These are phyloP conservation scores for Chytriomyces sp. DNA, from an alignment of 192 early-diverging fungal species.

Conservation along the genomic window DNA sequence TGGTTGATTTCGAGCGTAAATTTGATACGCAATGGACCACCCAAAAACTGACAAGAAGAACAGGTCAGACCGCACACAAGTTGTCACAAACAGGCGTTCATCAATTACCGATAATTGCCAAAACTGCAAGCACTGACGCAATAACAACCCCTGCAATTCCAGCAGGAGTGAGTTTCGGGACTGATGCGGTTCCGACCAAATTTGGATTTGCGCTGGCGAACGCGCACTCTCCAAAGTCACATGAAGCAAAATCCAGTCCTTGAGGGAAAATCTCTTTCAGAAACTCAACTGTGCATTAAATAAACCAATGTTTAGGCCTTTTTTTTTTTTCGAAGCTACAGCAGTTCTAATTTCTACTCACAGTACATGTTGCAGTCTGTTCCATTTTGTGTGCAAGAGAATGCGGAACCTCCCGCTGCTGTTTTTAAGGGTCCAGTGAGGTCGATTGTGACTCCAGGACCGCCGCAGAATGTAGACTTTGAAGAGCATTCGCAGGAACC, in stretches of 20 bases:
- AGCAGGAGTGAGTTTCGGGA: conserved; percentile 7
- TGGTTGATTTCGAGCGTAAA: conserved; percentile 21
- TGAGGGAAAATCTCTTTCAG: conserved; percentile 56
- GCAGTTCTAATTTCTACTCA: conserved; percentile 11
- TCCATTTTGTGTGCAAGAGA: conserved; percentile 52
- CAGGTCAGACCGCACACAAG: neutral
- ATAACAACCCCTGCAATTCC: conserved; percentile 36
- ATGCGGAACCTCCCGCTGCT: conserved; percentile 47
- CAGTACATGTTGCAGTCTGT: conserved; percentile 49
- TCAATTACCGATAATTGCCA: neutral
- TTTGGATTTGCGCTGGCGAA: conserved; percentile 46
- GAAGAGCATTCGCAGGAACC: conserved; percentile 54
- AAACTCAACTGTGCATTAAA: conserved; percentile 41
- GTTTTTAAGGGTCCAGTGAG: conserved; percentile 43
- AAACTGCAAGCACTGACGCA: conserved; percentile 13
- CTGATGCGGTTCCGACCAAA: conserved; percentile 1
- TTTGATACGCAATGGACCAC: conserved; percentile 35
- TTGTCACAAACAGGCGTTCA: neutral
- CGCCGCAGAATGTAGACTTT: conserved; percentile 60
- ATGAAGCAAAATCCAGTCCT: conserved; percentile 56
- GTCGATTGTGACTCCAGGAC: conserved; percentile 45
- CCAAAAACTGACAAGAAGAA: conserved; percentile 13
- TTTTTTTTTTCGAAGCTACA: too few species aligned
- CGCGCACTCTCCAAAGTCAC: conserved; percentile 65
- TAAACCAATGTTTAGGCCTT: neutral